phyloP scores from a whole-genome alignment of 2,329 filamentous ascomycete species.

The Aspergillus sp. region DNA sequence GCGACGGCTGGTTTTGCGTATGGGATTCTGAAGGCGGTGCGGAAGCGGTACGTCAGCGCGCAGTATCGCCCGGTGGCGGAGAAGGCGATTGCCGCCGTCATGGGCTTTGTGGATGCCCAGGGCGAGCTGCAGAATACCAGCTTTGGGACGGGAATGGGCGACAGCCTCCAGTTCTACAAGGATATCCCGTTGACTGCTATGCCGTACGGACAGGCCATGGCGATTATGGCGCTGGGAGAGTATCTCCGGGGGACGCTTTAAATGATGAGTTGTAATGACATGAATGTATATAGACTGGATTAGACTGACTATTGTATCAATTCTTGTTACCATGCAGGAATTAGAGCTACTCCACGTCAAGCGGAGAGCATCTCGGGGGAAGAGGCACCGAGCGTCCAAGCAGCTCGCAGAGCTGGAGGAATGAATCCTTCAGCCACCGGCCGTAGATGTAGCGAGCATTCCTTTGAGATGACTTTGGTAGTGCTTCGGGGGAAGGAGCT shows the following conservation, averaged over 20 bases:
- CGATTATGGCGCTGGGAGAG: slow-evolving; percentile 76
- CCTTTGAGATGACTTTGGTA: too few relatives aligned
- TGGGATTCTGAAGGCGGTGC: slow-evolving; percentile 70
- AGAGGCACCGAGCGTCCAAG: too few relatives aligned
- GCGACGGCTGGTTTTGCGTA: slow-evolving; percentile 80
- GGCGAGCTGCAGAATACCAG: slow-evolving; percentile 73
- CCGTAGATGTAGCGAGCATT: too few relatives aligned
- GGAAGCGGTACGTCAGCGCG: slow-evolving; percentile 66
- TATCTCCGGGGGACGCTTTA: slow-evolving; percentile 52
- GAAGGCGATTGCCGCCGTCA: slow-evolving; percentile 65
- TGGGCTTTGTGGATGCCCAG: slow-evolving; percentile 63
- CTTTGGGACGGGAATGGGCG: slow-evolving; percentile 77
- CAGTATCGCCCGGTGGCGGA: slow-evolving; percentile 63
- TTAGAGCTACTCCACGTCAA: too few relatives aligned
- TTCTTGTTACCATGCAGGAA: too few relatives aligned
- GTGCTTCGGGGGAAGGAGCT: too few relatives aligned
- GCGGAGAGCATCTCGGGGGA: too few relatives aligned
- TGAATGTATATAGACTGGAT: slow-evolving; percentile 3
- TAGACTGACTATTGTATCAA: too few relatives aligned
- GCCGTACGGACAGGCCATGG: slow-evolving; percentile 84
- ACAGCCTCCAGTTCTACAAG: slow-evolving; percentile 71
- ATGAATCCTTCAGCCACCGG: too few relatives aligned
- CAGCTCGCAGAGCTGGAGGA: too few relatives aligned
- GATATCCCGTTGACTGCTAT: slow-evolving; percentile 75
- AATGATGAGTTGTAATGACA: not conserved